Evolutionary conservation across 1,284 basidiomycete species (phyloP).

Genomic region (Schizophyllum amplum): DNA sequence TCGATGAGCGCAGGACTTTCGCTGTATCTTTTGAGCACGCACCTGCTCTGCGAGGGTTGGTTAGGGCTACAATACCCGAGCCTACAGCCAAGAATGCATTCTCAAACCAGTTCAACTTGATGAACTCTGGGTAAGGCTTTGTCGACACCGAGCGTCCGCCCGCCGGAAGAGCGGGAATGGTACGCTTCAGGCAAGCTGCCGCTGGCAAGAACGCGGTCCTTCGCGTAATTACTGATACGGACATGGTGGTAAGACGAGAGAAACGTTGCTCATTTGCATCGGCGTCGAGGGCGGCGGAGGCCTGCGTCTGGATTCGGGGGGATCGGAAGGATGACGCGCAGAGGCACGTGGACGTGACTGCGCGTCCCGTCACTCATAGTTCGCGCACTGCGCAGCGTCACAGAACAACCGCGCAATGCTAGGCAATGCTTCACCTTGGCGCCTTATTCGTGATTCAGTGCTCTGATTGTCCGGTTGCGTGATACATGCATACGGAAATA

Average conservation of each 20-base stretch:
- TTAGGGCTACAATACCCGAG: slow-evolving; percentile 77
- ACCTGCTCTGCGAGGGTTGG: slow-evolving; percentile 84
- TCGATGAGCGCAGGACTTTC: slow-evolving; percentile 6
- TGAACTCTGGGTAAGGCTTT: slow-evolving; percentile 66
- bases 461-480: no score
- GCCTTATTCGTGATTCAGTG: no score
- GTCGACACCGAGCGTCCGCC: slow-evolving; percentile 9
- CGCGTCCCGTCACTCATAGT: no score
- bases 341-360: no score
- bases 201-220: no score
- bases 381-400: no score
- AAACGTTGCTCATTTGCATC: no score
- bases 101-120: slow-evolving; percentile 76
- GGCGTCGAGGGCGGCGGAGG: neutral
- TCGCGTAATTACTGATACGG: no score
- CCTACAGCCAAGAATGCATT: slow-evolving; percentile 83
- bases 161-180: neutral
- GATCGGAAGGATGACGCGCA: neutral
- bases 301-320: neutral
- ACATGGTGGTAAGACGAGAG: neutral
- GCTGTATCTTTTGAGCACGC: slow-evolving; percentile 22
- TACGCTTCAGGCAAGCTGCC: neutral
- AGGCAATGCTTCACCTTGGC: no score
- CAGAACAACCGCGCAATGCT: no score
- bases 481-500: no score